Base-by-base conservation (phyloP, 2,329 filamentous ascomycete genomes). In the Didymellaceae sp. region DNA sequence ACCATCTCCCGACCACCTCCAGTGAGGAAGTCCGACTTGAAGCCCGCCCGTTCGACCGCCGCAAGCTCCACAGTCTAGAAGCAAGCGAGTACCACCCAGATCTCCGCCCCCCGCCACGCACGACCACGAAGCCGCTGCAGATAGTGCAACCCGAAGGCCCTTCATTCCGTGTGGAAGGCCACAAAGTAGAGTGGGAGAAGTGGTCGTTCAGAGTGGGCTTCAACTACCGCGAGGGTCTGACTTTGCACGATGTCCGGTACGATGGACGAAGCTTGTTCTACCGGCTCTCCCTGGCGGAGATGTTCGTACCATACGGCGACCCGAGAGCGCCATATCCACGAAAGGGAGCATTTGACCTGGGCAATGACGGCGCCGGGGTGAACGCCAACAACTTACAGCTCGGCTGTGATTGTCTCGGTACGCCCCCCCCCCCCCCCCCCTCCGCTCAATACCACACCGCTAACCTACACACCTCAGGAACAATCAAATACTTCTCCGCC, bases 271-370 rank as follows among this genome's bases (percentile, higher is more conserved):
- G 64, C 24, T 39, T 76, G 6, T 77, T 78, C 57, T 77, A 78
- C 44, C 68, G 75, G 1, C 56, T 78, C 2, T 74, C 72, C 2
- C 57, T 77, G 8, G 65, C 71, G 5, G 75, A 78, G 59, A 77
- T 78, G 75, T 75, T 76, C 39, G 76, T 78, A 1, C 76, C 75
- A 0, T 78, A 78, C 35, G 76, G 70, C 0, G 75, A 78, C 42
- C 68, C 68, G 6, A 70, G 75, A 2, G 57, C 64, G 21, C 76
- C 76, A 2, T 77, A 73, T 51, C 70, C 67, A 5, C 65, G 76
- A 2, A 78, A 78, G 50, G 70, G 57, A 13, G 76, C 76, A 4
- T 79, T 78, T 41, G 77, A 79, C 46, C 62, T 78, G 1, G 76
- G 77, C 1, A 73, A 76, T 33, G 70, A 73, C 42, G 76, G 75